Conservation (phyloP, 2,329 filamentous ascomycete genomes). For the Cladosporium oxysporum region DNA sequence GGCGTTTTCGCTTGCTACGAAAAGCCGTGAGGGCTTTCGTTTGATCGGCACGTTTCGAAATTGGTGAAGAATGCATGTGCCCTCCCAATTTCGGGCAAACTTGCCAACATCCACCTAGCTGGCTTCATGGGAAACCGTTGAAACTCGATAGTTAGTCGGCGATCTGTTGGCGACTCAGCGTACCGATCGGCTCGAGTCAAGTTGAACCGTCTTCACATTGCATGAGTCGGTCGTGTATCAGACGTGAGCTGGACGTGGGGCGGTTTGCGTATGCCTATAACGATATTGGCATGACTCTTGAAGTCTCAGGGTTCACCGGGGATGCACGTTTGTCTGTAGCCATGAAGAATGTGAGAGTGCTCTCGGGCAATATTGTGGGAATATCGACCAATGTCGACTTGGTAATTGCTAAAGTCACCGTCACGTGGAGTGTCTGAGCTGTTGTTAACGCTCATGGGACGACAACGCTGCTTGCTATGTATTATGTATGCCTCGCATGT, state of each 20-base stretch:
- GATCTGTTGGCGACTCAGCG: background rate
- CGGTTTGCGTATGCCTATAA: background rate
- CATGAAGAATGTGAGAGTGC: background rate
- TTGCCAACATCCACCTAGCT: background rate
- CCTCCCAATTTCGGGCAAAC: slow-evolving; percentile 1
- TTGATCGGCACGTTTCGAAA: slow-evolving; percentile 11
- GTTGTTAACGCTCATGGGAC: background rate
- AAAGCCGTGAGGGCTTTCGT: background rate
- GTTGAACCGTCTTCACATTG: background rate
- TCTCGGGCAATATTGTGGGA: background rate
- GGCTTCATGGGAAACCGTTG: slow-evolving; percentile 3
- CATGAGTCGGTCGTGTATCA: background rate
- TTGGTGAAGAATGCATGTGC: background rate
- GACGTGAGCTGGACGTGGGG: background rate
- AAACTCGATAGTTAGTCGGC: slow-evolving; percentile 1
- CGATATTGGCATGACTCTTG: background rate
- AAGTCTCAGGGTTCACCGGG: too few species aligned
- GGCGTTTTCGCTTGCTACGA: slow-evolving; percentile 4
- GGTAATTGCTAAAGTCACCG: background rate
- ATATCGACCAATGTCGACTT: background rate
- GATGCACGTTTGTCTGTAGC: background rate
- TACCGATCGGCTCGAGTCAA: slow-evolving; percentile 3
- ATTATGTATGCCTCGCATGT: background rate
- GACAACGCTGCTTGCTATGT: background rate
- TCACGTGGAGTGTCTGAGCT: background rate